A percentile compares a stretch with the other conserved stretches of the same genome.
These are phyloP conservation scores for Bryopsis sp. DNA, from an alignment of 139 green algal species.

Conservation along the genomic window DNA sequence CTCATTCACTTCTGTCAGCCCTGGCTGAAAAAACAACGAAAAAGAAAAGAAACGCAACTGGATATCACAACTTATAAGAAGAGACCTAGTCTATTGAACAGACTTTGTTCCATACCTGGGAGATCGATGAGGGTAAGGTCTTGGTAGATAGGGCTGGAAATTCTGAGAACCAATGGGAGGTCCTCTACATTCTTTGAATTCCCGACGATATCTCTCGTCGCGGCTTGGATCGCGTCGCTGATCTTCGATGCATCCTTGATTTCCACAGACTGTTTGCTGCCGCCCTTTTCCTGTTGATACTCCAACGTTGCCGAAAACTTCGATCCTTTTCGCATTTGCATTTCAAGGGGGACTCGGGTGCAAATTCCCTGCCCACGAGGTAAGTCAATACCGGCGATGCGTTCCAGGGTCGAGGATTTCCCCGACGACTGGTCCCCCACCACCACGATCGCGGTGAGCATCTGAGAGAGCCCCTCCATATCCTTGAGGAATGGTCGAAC, in stretches of 20 bases:
- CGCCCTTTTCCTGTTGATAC: not conserved
- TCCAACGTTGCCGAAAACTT: not conserved
- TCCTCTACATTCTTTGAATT: not conserved
- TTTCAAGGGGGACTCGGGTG: not conserved
- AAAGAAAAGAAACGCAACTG: too few relatives aligned
- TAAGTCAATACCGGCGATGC: conserved; percentile 4
- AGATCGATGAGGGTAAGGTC: conserved; percentile 13
- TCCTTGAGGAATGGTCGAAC: conserved; percentile 6
- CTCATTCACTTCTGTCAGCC: too few relatives aligned
- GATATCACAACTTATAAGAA: too few relatives aligned
- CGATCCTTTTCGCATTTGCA: not conserved
- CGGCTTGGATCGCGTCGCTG: not conserved
- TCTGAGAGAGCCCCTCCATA: not conserved
- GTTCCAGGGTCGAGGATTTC: conserved; percentile 10
- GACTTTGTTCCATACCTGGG: too few relatives aligned
- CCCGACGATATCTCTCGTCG: not conserved
- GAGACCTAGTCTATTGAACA: too few relatives aligned
- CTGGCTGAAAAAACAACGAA: too few relatives aligned
- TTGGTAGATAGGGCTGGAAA: not conserved
- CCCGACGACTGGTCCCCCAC: conserved; percentile 13
- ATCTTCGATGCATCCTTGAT: not conserved
- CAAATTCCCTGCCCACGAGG: conserved; percentile 10
- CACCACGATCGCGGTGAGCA: conserved; percentile 13
- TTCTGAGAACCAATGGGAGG: not conserved
- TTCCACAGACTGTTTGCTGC: not conserved